A percentile compares a stretch with the other conserved stretches of the same genome.
These are phyloP conservation scores for Friedmanniomyces simplex DNA, from an alignment of 495 filamentous ascomycete genomes.

Conservation along the genomic window DNA sequence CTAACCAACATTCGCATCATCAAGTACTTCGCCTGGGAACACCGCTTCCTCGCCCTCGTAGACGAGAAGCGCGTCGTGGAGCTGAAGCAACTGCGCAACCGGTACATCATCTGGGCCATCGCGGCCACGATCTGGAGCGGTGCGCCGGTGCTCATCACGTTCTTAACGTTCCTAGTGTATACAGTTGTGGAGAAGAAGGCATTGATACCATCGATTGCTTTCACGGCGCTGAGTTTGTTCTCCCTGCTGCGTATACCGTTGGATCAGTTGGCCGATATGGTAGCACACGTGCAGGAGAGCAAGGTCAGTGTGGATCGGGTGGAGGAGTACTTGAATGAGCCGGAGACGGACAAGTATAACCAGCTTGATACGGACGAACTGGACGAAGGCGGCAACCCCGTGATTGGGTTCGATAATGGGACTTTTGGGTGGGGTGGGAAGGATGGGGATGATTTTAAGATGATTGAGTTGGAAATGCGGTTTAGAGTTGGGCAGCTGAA, in stretches of 20 bases:
- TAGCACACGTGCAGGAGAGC: constrained; percentile 95
- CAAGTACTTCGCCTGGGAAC: constrained; percentile 99
- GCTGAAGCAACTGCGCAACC: constrained; percentile 61
- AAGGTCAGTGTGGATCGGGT: constrained; percentile 96
- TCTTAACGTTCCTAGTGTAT: constrained; percentile 89
- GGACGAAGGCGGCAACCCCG: constrained; percentile 46
- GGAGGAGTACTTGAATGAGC: constrained; percentile 86
- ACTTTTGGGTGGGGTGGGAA: constrained; percentile 82
- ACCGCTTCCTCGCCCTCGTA: constrained; percentile 76
- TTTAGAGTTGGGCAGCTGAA: constrained; percentile 77
- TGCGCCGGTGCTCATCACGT: constrained; percentile 90
- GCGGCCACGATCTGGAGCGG: constrained; percentile 94
- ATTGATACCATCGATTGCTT: constrained; percentile 85
- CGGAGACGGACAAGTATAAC: constrained; percentile 93
- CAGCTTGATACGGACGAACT: constrained; percentile 59
- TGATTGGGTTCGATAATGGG: constrained; percentile 75
- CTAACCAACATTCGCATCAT: constrained; percentile 97
- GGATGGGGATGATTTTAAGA: constrained; percentile 61
- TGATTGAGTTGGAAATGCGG: constrained; percentile 66
- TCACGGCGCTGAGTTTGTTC: constrained; percentile 93
- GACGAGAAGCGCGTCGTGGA: constrained; percentile 78
- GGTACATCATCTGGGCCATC: constrained; percentile 83
- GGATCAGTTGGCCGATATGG: constrained; percentile 97
- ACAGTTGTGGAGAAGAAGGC: constrained; percentile 84
- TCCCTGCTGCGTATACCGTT: constrained; percentile 87